A percentile compares a stretch with the other conserved stretches of the same genome.
phyloP scores from a whole-genome alignment of 148 eudicot genomes.

The Silene latifolia region DNA sequence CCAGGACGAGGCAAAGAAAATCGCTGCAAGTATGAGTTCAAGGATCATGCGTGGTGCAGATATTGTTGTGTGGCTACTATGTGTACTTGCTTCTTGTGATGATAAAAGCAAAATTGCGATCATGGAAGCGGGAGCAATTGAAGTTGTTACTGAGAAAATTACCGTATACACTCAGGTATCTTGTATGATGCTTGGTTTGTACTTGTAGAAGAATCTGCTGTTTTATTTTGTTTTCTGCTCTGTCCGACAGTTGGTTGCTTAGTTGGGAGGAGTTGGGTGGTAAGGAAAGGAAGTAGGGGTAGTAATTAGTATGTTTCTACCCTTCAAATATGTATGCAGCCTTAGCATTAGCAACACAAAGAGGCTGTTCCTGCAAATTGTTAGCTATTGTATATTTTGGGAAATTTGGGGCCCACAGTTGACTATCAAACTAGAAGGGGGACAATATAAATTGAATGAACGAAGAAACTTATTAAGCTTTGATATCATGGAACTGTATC shows the following conservation, averaged over 20 bases:
- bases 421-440: no score
- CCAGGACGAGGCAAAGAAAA: constrained; percentile 39
- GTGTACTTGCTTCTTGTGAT: constrained; percentile 73
- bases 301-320: no score
- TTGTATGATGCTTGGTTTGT: neutral
- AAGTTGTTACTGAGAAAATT: constrained; percentile 75
- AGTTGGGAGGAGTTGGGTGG: neutral
- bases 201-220: neutral
- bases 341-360: no score
- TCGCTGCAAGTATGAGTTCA: constrained; percentile 34
- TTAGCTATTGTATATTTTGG: neutral
- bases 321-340: no score
- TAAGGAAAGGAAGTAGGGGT: no score
- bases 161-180: constrained; percentile 62
- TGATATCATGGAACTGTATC: constrained; percentile 8
- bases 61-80: constrained; percentile 80
- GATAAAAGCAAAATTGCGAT: constrained; percentile 58
- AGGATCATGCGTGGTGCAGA: constrained; percentile 54
- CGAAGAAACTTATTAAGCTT: neutral
- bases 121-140: constrained; percentile 91
- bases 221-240: neutral
- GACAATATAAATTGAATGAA: no score
- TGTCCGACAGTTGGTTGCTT: constrained; percentile 4
- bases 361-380: no score
- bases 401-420: neutral